These are phyloP conservation scores for Acanthamoeba castellanii DNA, from an alignment of 208 protist genomes.

Conservation along the genomic window DNA sequence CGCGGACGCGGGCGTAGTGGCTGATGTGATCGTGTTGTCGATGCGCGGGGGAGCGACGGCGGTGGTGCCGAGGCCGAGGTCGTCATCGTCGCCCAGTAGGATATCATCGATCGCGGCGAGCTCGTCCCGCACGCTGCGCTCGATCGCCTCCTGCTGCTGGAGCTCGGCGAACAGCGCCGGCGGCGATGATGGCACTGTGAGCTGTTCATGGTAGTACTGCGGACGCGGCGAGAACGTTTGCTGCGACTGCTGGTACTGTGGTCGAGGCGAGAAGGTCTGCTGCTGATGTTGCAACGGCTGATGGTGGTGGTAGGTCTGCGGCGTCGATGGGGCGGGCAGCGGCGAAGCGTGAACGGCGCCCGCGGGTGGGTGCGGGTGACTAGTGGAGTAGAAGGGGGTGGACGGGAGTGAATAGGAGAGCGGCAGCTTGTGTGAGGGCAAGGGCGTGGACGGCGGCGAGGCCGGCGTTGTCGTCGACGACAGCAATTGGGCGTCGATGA, in stretches of 20 bases:
- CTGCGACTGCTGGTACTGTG: background rate
- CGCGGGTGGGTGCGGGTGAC: background rate
- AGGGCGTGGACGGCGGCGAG: background rate
- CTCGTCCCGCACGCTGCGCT: slow-evolving; percentile 22
- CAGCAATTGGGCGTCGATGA: slow-evolving; percentile 23
- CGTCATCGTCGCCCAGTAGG: background rate
- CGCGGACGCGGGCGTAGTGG: background rate
- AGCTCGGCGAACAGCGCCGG: slow-evolving; percentile 25
- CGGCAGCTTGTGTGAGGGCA: background rate
- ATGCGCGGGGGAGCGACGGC: background rate
- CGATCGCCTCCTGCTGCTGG: background rate
- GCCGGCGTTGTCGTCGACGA: background rate
- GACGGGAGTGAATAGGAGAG: slow-evolving; percentile 27
- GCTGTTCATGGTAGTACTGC: background rate
- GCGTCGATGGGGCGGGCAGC: background rate
- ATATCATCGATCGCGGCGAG: slow-evolving; percentile 45
- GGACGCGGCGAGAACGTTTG: background rate
- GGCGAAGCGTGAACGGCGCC: background rate
- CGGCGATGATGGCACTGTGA: background rate
- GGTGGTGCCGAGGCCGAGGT: background rate
- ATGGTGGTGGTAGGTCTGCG: background rate
- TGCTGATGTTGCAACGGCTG: background rate
- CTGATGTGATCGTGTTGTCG: background rate
- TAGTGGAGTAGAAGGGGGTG: background rate
- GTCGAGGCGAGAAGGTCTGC: background rate